phyloP scores from a whole-genome alignment of 2,329 filamentous ascomycete genomes.

The Aspergillus uvarum region DNA sequence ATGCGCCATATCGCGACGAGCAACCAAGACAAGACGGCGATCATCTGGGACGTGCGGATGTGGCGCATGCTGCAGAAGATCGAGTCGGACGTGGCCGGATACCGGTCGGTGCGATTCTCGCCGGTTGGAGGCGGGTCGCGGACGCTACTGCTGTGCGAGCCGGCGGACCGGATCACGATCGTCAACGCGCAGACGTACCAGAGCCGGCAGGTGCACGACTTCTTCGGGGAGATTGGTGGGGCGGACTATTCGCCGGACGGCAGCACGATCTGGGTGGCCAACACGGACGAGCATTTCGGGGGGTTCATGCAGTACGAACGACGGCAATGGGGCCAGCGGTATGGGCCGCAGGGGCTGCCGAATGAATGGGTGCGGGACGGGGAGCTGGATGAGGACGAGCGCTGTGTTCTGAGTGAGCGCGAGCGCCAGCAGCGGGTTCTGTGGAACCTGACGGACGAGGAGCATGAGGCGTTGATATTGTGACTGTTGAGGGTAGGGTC shows the following conservation, averaged over 20 bases:
- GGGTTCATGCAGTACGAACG: conserved; percentile 48
- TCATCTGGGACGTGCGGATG: conserved; percentile 48
- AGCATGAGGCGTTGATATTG: conserved; percentile 37
- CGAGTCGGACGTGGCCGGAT: conserved; percentile 46
- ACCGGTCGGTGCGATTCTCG: conserved; percentile 46
- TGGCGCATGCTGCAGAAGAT: conserved; percentile 42
- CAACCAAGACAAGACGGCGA: conserved; percentile 48
- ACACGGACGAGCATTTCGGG: conserved; percentile 45
- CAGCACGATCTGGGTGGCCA: conserved; percentile 44
- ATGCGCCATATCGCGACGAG: conserved; percentile 49
- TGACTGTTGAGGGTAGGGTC: conserved; percentile 9
- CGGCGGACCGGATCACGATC: conserved; percentile 46
- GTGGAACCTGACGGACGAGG: conserved; percentile 34
- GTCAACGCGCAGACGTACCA: conserved; percentile 46
- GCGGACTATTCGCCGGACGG: conserved; percentile 46
- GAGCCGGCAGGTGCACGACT: conserved; percentile 45
- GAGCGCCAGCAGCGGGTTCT: conserved; percentile 38
- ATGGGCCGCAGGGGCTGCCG: conserved; percentile 35
- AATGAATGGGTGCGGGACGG: conserved; percentile 40
- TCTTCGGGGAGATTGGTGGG: conserved; percentile 48
- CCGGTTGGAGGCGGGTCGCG: conserved; percentile 46
- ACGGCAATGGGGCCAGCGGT: conserved; percentile 37
- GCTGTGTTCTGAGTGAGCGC: conserved; percentile 35
- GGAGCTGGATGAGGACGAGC: conserved; percentile 35
- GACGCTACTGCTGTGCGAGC: conserved; percentile 45